Base-by-base conservation (phyloP, 1,139 yeast genomes). In the Sugiyamaella castrensis region DNA sequence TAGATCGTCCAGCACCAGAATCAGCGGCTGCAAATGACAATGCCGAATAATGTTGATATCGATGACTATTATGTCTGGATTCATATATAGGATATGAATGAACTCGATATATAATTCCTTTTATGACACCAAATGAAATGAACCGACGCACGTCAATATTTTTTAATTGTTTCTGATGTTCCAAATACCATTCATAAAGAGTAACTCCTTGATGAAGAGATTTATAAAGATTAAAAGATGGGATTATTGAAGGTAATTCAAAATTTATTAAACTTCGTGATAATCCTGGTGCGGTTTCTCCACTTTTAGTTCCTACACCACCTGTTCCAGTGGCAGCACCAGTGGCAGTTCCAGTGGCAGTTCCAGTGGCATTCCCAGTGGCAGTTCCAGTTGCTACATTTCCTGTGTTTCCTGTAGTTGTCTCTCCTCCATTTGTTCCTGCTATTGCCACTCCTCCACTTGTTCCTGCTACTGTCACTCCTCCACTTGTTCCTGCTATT, bases 91-190 rank as follows among this genome's bases (percentile, higher is more conserved):
- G 97, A 62, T 81, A 87, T 10, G 88, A 73, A 53, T 86, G 78
- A 1, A 89, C 87, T 46, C 98, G 70, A 64, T 89, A 89, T 13
- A 94, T 83, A 7, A 94, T 65, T 0, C 95, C 89, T 54, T 88
- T 78, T 34, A 88, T 72, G 2, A 88, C 76, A 0, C 98, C 99
- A 72, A 91, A 94, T 28, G 89, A 82, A 12, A 92, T 73, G 60
- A 94, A 87, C 44, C 96, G 71, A 53, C 98, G 73, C 2, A 92
- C 73, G 65, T 94, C 98, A 37, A 94, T 80, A 57, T 80, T 78
- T 28, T 71, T 69, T 29, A 94, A 69, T 8, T 72, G 68, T 42
- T 78, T 76, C 36, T 74, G 75, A 62, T 94, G 85, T 54, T 80
- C 76, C 34, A 67, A 74, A 63, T 81, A 87, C 98, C 98, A 94